phyloP scores from a whole-genome alignment of 2,329 filamentous ascomycete species.

The Paracamarosporium sp. region DNA sequence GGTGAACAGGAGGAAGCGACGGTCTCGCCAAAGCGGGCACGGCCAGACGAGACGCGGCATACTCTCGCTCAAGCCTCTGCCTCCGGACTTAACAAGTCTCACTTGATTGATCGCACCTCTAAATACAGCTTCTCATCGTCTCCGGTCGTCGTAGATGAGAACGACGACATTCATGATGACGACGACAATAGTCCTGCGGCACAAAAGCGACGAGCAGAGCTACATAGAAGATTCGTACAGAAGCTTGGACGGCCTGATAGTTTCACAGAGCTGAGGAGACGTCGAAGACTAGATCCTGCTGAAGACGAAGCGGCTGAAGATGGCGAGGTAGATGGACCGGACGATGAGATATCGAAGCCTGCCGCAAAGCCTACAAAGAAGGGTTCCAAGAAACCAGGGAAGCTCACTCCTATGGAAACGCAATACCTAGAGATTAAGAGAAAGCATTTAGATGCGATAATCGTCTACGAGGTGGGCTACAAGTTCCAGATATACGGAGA shows the following conservation, averaged over 20 bases:
- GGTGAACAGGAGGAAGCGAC: constrained; percentile 40
- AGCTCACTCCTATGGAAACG: constrained; percentile 92
- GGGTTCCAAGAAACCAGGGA: constrained; percentile 73
- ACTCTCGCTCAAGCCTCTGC: constrained; percentile 31
- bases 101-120: constrained; percentile 56
- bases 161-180: constrained; percentile 47
- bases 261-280: constrained; percentile 69
- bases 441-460: constrained; percentile 84
- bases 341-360: constrained; percentile 60
- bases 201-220: constrained; percentile 68
- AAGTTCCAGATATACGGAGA: constrained; percentile 98
- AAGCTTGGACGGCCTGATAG: constrained; percentile 89
- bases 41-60: constrained; percentile 26
- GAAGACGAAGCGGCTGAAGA: constrained; percentile 48
- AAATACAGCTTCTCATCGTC: constrained; percentile 66
- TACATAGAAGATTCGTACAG: constrained; percentile 87
- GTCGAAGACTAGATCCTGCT: constrained; percentile 58
- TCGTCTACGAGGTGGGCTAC: constrained; percentile 96
- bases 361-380: constrained; percentile 55
- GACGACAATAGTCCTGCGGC: constrained; percentile 58
- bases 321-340: constrained; percentile 63
- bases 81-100: constrained; percentile 36
- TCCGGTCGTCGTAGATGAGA: constrained; percentile 41
- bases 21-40: constrained; percentile 49
- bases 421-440: constrained; percentile 94